These are phyloP conservation scores for Linaria vulgaris DNA, from an alignment of 257 asterid genomes.

Conservation along the genomic window DNA sequence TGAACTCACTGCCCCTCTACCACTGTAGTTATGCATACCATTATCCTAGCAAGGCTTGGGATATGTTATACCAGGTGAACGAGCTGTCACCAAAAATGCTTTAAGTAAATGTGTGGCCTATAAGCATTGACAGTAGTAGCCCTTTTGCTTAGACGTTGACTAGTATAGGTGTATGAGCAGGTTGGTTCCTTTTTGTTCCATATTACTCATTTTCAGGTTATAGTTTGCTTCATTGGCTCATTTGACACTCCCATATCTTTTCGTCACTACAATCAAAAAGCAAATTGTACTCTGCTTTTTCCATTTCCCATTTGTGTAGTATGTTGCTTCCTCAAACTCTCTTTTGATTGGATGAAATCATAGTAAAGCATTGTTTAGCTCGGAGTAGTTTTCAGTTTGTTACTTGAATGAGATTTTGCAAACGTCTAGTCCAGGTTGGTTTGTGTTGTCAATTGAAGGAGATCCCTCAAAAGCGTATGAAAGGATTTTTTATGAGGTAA, in stretches of 20 bases:
- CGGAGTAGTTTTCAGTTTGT: conserved; percentile 1
- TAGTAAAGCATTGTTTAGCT: background rate
- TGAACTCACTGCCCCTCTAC: too few species aligned
- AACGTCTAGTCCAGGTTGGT: background rate
- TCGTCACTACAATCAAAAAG: background rate
- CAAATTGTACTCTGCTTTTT: background rate
- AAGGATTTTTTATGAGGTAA: too few species aligned
- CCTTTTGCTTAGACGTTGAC: background rate
- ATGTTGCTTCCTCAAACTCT: background rate
- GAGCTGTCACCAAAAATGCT: too few species aligned
- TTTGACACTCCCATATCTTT: background rate
- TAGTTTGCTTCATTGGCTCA: background rate
- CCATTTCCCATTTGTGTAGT: background rate
- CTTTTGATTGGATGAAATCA: background rate
- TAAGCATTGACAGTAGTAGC: background rate
- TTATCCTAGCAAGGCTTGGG: too few species aligned
- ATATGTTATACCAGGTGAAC: too few species aligned
- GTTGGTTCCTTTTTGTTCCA: background rate
- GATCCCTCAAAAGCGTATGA: too few species aligned
- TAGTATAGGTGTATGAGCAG: background rate
- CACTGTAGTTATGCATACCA: too few species aligned
- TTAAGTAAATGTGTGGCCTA: background rate
- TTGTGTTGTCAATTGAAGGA: background rate
- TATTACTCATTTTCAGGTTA: background rate
- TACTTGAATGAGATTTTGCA: background rate